Evolutionary conservation across 768 basidiomycete genomes (phyloP).

Genomic region (button mushroom (Agaricus bisporus)): DNA sequence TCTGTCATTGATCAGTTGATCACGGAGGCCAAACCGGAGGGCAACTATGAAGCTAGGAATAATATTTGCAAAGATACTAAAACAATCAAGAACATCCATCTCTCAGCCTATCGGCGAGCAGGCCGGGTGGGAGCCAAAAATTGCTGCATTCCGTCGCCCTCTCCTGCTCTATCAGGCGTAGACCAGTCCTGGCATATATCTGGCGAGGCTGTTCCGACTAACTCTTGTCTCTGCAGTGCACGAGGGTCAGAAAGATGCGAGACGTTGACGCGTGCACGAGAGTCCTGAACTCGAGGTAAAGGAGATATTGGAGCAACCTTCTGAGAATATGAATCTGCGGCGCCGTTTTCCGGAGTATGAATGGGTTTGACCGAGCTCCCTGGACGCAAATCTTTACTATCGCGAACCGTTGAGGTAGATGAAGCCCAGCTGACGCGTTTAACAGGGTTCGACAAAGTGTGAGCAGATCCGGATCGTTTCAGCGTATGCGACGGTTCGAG

Average conservation of each 20-base stretch:
- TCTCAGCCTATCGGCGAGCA: not conserved
- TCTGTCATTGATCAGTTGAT: not conserved
- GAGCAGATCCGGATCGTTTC: slow-evolving; percentile 11
- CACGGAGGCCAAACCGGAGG: too few species aligned
- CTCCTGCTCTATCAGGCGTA: slow-evolving; percentile 3
- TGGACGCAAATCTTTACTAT: not conserved
- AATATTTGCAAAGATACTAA: not conserved
- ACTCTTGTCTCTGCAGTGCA: not conserved
- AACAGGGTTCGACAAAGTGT: slow-evolving; percentile 10
- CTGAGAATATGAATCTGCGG: not conserved
- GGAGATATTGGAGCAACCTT: not conserved
- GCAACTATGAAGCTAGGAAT: too few species aligned
- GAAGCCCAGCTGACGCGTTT: slow-evolving; percentile 27
- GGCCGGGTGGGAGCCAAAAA: not conserved
- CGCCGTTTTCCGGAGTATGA: not conserved
- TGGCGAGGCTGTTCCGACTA: not conserved
- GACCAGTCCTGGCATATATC: slow-evolving; percentile 6
- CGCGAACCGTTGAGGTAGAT: slow-evolving; percentile 18
- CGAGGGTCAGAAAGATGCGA: slow-evolving; percentile 9
- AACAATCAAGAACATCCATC: not conserved
- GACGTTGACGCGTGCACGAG: not conserved
- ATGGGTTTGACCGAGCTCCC: not conserved
- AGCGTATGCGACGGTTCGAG: not conserved
- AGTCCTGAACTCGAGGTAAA: slow-evolving; percentile 1
- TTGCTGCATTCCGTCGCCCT: not conserved